phyloP scores from a whole-genome alignment of 805 yeast species.

The Suhomyces vadensis region DNA sequence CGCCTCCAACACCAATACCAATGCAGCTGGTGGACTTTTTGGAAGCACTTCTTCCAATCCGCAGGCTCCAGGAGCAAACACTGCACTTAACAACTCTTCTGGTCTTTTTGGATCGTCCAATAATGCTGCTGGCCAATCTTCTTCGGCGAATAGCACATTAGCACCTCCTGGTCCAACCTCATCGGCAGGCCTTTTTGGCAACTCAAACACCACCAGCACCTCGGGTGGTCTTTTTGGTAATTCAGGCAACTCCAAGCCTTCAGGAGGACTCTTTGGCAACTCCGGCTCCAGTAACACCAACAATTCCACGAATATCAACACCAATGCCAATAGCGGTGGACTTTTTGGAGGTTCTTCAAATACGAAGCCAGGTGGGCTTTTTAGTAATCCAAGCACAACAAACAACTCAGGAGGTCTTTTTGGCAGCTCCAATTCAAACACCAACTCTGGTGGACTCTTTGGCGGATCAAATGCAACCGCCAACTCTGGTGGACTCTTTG shows the following conservation, averaged over 20 bases:
- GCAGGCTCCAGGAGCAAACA: slow-evolving; percentile 2
- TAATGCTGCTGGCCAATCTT: too few relatives aligned
- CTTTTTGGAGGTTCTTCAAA: slow-evolving; percentile 19
- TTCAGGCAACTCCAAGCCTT: slow-evolving; percentile 15
- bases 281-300: slow-evolving; percentile 6
- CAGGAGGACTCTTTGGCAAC: slow-evolving; percentile 28
- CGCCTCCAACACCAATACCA: slow-evolving; percentile 5
- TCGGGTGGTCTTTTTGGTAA: slow-evolving; percentile 27
- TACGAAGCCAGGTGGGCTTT: slow-evolving; percentile 13
- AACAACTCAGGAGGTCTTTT: slow-evolving; percentile 14
- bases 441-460: slow-evolving; percentile 3
- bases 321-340: slow-evolving; percentile 23
- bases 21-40: slow-evolving; percentile 9
- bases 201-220: slow-evolving; percentile 10
- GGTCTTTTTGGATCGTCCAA: slow-evolving; percentile 9
- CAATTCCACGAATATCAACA: not conserved
- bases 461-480: not conserved
- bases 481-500: slow-evolving; percentile 3
- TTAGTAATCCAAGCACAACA: slow-evolving; percentile 7
- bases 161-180: not conserved
- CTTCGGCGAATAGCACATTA: not conserved
- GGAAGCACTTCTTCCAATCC: not conserved
- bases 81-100: not conserved
- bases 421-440: slow-evolving; percentile 6
- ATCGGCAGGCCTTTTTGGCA: slow-evolving; percentile 16